phyloP scores from a whole-genome alignment of 129 eudicot genomes.

The Oenanthe sinensis region DNA sequence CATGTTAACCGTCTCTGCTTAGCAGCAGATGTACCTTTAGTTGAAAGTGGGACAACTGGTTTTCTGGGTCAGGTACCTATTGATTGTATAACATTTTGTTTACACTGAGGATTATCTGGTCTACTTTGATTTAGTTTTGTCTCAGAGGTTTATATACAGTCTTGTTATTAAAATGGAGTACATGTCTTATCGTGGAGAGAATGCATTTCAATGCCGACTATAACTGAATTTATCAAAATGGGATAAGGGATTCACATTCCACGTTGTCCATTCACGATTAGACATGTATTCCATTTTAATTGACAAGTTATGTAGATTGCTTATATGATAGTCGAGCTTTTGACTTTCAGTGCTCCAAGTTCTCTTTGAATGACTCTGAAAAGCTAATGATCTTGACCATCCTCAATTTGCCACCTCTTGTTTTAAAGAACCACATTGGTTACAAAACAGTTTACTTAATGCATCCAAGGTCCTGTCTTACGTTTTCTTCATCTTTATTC shows the following conservation, averaged over 20 bases:
- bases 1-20: constrained; percentile 98
- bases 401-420: neutral
- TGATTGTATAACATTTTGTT: neutral
- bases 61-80: constrained; percentile 86
- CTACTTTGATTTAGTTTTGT: neutral
- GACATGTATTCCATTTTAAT: neutral
- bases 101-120: neutral
- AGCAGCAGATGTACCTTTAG: constrained; percentile 92
- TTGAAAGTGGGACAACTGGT: constrained; percentile 98
- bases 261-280: too few relatives aligned
- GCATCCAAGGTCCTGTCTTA: neutral
- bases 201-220: too few relatives aligned
- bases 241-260: too few relatives aligned
- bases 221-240: too few relatives aligned
- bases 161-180: neutral
- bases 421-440: neutral
- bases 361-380: neutral
- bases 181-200: neutral
- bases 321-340: neutral
- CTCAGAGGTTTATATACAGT: neutral
- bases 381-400: neutral
- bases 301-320: neutral
- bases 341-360: neutral
- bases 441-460: neutral
- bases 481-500: neutral